These are phyloP conservation scores for Papilionanthe hybrid DNA, from an alignment of 116 monocot genomes.

Conservation along the genomic window DNA sequence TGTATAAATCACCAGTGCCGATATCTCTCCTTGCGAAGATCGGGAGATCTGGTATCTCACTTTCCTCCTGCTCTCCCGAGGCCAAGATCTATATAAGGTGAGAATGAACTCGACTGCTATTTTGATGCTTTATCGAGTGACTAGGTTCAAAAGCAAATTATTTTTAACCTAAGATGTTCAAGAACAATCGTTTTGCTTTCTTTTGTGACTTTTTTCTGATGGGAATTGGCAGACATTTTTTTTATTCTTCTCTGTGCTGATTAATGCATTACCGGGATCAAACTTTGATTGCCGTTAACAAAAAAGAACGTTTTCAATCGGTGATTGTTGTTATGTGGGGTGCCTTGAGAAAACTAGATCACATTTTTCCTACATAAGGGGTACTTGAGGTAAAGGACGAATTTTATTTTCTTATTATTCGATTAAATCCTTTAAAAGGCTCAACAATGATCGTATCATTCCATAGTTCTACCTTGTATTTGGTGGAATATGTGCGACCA, in stretches of 20 bases:
- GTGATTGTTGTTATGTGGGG: background rate
- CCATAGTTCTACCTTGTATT: background rate
- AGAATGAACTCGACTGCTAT: background rate
- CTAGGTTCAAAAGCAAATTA: background rate
- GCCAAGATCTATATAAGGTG: conserved; percentile 3
- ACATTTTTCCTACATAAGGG: background rate
- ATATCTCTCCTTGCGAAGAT: background rate
- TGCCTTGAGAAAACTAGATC: background rate
- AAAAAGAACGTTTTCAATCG: background rate
- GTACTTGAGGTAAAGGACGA: background rate
- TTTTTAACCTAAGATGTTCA: background rate
- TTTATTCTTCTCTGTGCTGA: background rate
- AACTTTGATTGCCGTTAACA: background rate
- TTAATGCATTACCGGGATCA: background rate
- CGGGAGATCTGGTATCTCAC: background rate
- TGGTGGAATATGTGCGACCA: background rate
- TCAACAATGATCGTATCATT: background rate
- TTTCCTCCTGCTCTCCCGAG: background rate
- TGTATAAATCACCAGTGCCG: background rate
- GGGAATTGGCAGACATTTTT: background rate
- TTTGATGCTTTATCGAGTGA: background rate
- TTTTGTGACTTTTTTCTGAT: background rate
- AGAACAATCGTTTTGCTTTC: background rate
- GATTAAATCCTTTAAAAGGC: background rate
- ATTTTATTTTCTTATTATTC: background rate